Percentiles rank a stretch among this genome's conserved stretches.
Evolutionary conservation across 495 filamentous ascomycete species (phyloP).

Genomic region (Talaromyces proteolyticus): DNA sequence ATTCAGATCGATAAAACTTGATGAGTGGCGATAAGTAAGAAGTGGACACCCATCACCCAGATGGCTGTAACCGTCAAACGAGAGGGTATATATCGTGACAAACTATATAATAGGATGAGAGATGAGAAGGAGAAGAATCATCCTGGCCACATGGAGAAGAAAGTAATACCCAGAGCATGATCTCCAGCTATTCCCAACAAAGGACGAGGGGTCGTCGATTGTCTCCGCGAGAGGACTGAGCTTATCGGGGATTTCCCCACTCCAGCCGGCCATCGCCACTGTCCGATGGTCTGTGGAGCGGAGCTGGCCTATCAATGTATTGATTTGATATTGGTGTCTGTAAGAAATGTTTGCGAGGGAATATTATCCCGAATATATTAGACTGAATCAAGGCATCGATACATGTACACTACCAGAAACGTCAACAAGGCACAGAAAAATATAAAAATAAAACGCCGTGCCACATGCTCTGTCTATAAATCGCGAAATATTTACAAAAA

Average conservation of each 20-base stretch:
- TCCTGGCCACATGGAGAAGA: too few relatives aligned
- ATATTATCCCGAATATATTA: too few relatives aligned
- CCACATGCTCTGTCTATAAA: constrained; percentile 10
- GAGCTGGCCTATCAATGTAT: constrained; percentile 9
- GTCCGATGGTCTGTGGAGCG: too few relatives aligned
- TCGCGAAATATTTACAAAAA: constrained; percentile 14
- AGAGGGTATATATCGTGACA: background rate
- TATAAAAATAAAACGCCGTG: background rate
- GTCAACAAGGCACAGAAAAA: background rate
- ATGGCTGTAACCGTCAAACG: too few relatives aligned
- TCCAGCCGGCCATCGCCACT: constrained; percentile 38
- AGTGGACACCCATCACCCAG: too few relatives aligned
- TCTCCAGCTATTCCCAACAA: too few relatives aligned
- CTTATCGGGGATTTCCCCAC: constrained; percentile 4
- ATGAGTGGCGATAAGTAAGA: background rate
- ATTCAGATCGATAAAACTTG: background rate
- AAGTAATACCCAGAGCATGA: too few relatives aligned
- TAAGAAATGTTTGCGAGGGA: too few relatives aligned
- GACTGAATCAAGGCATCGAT: background rate
- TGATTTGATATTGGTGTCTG: too few relatives aligned
- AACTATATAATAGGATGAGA: background rate
- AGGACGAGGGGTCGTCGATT: too few relatives aligned
- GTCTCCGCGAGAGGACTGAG: too few relatives aligned
- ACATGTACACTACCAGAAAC: background rate
- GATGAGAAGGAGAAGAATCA: background rate